Evolutionary conservation across 305 asterid species (phyloP), one percentile per base, ranked within the genome.

Genomic region (Solanum chacoense): DNA sequence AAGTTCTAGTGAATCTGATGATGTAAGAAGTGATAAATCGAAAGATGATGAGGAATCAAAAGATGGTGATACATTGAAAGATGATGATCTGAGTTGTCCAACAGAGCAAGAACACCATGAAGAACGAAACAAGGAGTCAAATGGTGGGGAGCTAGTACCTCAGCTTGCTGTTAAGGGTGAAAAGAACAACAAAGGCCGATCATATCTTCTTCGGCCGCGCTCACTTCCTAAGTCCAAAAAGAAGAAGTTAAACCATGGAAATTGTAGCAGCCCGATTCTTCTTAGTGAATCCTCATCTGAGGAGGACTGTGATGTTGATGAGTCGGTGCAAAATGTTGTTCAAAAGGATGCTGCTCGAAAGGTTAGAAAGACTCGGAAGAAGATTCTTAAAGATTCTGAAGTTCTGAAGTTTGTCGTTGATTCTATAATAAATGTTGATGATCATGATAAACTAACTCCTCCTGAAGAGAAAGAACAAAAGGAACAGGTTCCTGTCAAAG

Each of bases 401-500:
- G 75, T 91, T 87, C 85, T 91, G 81, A 92, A 93, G 77, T 84
- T 90, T 84, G 88, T 95, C 63, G 42, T 89, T 18, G 94, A 92
- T 37, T 90, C 94, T 8, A 89, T 93, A 9, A 87, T 88, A 72
- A 90, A 77, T 35, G 85, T 71, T 7, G 90, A 40, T 14, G 91
- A 87, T 71, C 28, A 86, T 71, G 92, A 90, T 29, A 74, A 87
- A 22, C 87, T 80, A 2, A 40, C 40, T 38, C 87, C 89, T 28
- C 28, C 29, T 32, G 71, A 88, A 37, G 93, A 78, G 90, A 63
- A 4, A 22, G 75, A 69, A 26, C 32, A 69, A 26, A 81, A 78
- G 75, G 87, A 84, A 32, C 45, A 12, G 79, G 85, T 31, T 85
- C 63, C 76, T 12, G 72, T 59, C 59, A 72, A 90, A 26, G 42